Evolutionary conservation across 345 rosid genomes (phyloP).

Genomic region (Lumnitzera racemosa): DNA sequence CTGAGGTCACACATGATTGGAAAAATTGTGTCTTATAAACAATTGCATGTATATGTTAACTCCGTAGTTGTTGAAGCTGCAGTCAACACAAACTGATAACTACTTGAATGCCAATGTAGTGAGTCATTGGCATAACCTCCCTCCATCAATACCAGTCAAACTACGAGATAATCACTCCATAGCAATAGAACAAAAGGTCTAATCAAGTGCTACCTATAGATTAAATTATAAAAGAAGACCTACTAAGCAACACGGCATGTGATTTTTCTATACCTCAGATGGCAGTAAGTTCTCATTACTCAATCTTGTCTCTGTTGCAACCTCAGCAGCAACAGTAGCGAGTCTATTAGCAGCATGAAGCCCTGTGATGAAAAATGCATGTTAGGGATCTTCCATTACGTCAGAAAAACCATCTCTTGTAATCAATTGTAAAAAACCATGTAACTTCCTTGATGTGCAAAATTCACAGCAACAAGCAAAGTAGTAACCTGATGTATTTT

Average conservation of each 20-base stretch:
- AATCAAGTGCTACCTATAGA: neutral
- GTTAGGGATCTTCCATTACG: slow-evolving; percentile 22
- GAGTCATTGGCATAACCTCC: too few relatives aligned
- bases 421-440: neutral
- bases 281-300: slow-evolving; percentile 41
- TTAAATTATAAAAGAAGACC: neutral
- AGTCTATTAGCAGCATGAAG: slow-evolving; percentile 43
- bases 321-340: slow-evolving; percentile 31
- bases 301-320: slow-evolving; percentile 44
- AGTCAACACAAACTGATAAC: too few relatives aligned
- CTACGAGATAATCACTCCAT: neutral
- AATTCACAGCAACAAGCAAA: slow-evolving; percentile 9
- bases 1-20: too few relatives aligned
- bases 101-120: too few relatives aligned
- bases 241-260: too few relatives aligned
- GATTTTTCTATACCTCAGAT: slow-evolving; percentile 41
- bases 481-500: slow-evolving; percentile 40
- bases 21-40: too few relatives aligned
- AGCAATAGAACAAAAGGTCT: neutral
- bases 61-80: too few relatives aligned
- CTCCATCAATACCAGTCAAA: neutral
- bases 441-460: neutral
- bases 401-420: neutral
- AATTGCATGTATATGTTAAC: too few relatives aligned
- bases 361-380: slow-evolving; percentile 38